Evolutionary conservation across 495 filamentous ascomycete species (phyloP), one percentile per base, ranked within the genome.

Genomic region (Neurospora sp.): DNA sequence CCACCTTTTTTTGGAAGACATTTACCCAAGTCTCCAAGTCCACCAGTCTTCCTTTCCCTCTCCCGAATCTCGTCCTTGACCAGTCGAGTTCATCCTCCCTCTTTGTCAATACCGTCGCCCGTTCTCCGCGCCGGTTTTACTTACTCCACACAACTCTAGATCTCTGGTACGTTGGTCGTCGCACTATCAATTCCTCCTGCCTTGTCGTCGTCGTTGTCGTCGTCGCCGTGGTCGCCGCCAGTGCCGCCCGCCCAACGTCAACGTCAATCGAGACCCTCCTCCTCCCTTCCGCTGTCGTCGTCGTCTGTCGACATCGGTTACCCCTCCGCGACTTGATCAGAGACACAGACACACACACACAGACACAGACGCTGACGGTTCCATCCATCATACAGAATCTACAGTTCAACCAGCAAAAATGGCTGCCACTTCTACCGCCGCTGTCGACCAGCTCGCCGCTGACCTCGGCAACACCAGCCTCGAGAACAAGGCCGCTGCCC

Each of bases 401-500:
- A 5, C 66, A 72, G 73, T 44, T 70, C 59, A 74, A 76, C 44
- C 70, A 48, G 73, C 78, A 77, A 71, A 54, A 74, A 92, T 92
- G 90, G 90, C 91, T 86, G 82, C 85, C 77, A 83, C 87, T 79
- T 81, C 87, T 78, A 78, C 88, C 75, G 83, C 88, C 82, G 89
- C 91, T 84, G 89, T 92, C 82, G 90, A 92, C 75, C 89, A 90
- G 86, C 88, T 92, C 75, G 88, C 88, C 84, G 82, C 86, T 81
- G 88, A 90, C 74, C 87, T 89, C 79, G 85, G 85, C 82, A 83
- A 85, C 83, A 82, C 88, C 79, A 87, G 85, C 77, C 85, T 87
- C 79, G 90, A 90, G 73, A 88, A 88, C 76, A 86, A 89, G 77
- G 90, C 89, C 81, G 79, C 79, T 71, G 81, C 86, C 44, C 87